Conservation (phyloP, 805 yeast genomes). For the Zygosaccharomyces bailii region DNA sequence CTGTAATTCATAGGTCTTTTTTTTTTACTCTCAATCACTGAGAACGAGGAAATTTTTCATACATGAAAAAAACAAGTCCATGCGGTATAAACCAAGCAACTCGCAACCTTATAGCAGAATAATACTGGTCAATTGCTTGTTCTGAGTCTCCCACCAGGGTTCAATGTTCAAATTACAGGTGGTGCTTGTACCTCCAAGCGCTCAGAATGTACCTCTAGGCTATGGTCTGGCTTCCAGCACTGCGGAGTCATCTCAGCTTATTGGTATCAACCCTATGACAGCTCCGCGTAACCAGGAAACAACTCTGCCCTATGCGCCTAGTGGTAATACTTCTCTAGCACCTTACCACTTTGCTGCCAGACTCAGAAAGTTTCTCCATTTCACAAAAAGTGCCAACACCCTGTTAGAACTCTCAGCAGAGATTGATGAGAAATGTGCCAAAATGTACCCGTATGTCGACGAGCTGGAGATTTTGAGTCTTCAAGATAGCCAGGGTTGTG, state of each 20-base stretch:
- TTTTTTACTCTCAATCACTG: neutral
- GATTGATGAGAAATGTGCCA: constrained; percentile 51
- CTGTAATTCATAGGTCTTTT: neutral
- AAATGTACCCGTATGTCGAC: constrained; percentile 58
- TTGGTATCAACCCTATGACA: constrained; percentile 18
- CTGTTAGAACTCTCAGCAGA: constrained; percentile 52
- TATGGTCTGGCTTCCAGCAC: constrained; percentile 20
- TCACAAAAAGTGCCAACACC: constrained; percentile 48
- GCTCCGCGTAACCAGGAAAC: constrained; percentile 15
- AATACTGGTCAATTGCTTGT: neutral
- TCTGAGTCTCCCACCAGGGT: neutral
- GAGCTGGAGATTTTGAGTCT: constrained; percentile 54
- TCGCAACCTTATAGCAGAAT: neutral
- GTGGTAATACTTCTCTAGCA: constrained; percentile 34
- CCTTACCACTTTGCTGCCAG: constrained; percentile 29
- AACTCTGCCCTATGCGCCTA: constrained; percentile 27
- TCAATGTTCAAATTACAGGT: constrained; percentile 45
- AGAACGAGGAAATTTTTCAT: neutral
- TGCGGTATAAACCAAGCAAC: neutral
- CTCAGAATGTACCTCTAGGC: constrained; percentile 24
- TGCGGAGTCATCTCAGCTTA: constrained; percentile 29
- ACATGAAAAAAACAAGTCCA: neutral
- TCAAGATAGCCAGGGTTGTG: constrained; percentile 67
- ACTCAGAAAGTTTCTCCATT: constrained; percentile 57
- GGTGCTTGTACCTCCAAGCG: constrained; percentile 43